Conservation (phyloP, 164 flowering plant genomes). For the Berberis thunbergii region DNA sequence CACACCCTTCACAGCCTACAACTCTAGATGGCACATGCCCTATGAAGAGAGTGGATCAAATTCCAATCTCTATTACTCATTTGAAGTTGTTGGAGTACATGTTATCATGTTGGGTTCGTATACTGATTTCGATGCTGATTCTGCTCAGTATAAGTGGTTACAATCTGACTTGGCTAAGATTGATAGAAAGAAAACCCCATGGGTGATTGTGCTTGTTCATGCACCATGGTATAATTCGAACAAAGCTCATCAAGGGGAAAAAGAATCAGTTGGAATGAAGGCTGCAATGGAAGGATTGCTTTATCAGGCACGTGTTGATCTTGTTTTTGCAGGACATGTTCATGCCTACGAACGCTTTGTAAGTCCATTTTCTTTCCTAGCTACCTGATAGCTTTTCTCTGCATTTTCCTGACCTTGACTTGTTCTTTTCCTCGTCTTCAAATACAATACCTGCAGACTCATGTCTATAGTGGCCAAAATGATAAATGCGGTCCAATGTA, state of each 20-base stretch:
- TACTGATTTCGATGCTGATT: slow-evolving; percentile 41
- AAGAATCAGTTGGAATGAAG: slow-evolving; percentile 47
- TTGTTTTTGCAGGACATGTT: slow-evolving; percentile 75
- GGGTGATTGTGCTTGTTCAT: slow-evolving; percentile 56
- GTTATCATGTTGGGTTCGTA: slow-evolving; percentile 77
- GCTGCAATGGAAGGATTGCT: slow-evolving; percentile 52
- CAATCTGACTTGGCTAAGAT: slow-evolving; percentile 47
- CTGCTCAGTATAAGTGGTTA: slow-evolving; percentile 66
- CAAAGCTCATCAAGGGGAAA: slow-evolving; percentile 62
- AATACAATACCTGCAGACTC: slow-evolving; percentile 35
- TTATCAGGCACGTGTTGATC: slow-evolving; percentile 54
- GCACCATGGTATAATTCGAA: slow-evolving; percentile 89
- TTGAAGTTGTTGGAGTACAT: slow-evolving; percentile 60
- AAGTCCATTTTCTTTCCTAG: slow-evolving; percentile 18
- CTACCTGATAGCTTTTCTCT: neutral
- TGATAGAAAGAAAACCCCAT: slow-evolving; percentile 52
- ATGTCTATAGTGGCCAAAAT: slow-evolving; percentile 31
- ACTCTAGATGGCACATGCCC: too few relatives aligned
- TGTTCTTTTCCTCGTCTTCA: too few relatives aligned
- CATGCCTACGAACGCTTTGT: slow-evolving; percentile 95
- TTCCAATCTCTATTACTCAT: slow-evolving; percentile 89
- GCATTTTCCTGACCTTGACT: too few relatives aligned
- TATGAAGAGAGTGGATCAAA: too few relatives aligned
- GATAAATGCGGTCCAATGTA: slow-evolving; percentile 51
- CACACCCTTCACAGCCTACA: too few relatives aligned